Base-by-base conservation (phyloP, 169 alveolate genomes). In the Plasmodium vinckei region DNA sequence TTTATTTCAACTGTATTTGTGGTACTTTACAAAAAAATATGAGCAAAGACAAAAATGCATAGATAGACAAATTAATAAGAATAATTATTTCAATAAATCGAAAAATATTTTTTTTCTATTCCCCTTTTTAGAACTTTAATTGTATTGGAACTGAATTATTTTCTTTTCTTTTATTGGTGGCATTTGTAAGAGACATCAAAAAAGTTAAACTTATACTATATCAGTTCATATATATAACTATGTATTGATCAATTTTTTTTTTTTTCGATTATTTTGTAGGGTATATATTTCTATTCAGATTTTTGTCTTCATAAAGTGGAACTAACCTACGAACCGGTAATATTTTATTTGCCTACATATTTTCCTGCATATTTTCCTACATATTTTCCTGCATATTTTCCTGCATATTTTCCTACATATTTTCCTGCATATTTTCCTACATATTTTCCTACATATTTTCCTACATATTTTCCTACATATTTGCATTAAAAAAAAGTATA, bases 291-390 rank as follows among this genome's bases (percentile, higher is more conserved):
- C 46, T 63, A 75, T 49, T 46, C 88, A 0, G 88, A 75, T 15
- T 49, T 75, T 72, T 49, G 39, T 47, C 88, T 75, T 27, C 88
- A 75, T 21, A 75, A 63, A 27, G 64, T 75, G 69, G 75, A 75
- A 75, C 5, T 75, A 21, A 44, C 21, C 23, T 54, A 75, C 70
- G 75, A 75, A 27, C 49, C 88, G 21, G 88, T 75, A 75, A 61
- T 46, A 6, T 1, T 21, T 59, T 53, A 39, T 51, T 59, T n/a
- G 4, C 25, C 17, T 15, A n/a, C 17, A 5, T 67, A 21, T 67
- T 0, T 10, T 33, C 39, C n/a, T n/a, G n/a, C n/a, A n/a, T n/a
- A n/a, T n/a, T n/a, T 17, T 27, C 25, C 25, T 21, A 1, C 25
- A 21, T 21, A 1, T 1, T 1, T 21, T 21, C 25, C 25, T 21